A percentile compares a stretch with the other conserved stretches of the same genome.
Conservation (phyloP, 148 eudicot species). For the Suaeda aralocaspica region DNA sequence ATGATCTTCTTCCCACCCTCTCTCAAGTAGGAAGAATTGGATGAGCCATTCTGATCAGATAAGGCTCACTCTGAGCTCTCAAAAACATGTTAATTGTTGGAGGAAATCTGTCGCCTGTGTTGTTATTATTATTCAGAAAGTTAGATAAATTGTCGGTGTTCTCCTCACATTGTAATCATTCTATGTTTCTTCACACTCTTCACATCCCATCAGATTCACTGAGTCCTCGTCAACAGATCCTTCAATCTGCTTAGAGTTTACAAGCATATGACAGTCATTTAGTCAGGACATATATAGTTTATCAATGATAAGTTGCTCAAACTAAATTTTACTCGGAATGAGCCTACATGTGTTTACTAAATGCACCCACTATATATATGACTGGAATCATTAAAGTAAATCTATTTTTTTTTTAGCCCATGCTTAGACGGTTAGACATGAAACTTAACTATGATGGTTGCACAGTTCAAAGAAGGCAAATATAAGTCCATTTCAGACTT, state of each 20-base stretch:
- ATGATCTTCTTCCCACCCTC: slow-evolving; percentile 27
- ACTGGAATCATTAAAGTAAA: too few relatives aligned
- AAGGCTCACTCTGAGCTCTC: slow-evolving; percentile 45
- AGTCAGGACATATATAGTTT: too few relatives aligned
- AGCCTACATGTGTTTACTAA: too few relatives aligned
- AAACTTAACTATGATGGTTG: too few relatives aligned
- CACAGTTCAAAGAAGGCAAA: too few relatives aligned
- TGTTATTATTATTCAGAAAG: slow-evolving; percentile 15
- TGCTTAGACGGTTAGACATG: too few relatives aligned
- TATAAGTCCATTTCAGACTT: too few relatives aligned
- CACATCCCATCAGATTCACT: slow-evolving; percentile 77
- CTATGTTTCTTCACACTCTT: slow-evolving; percentile 60
- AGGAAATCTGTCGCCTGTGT: slow-evolving; percentile 32
- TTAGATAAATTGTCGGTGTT: slow-evolving; percentile 30
- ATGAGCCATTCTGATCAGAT: slow-evolving; percentile 31
- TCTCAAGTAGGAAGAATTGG: slow-evolving; percentile 24
- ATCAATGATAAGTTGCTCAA: too few relatives aligned
- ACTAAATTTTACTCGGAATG: too few relatives aligned
- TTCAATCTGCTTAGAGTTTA: slow-evolving; percentile 50
- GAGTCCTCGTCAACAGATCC: slow-evolving; percentile 94
- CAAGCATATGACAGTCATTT: neutral
- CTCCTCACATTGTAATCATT: slow-evolving; percentile 43
- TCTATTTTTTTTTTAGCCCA: too few relatives aligned
- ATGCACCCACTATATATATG: too few relatives aligned
- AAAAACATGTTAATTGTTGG: slow-evolving; percentile 41